A percentile compares a stretch with the other conserved stretches of the same genome.
These are phyloP conservation scores for Beauveria asiatica DNA, from an alignment of 2,329 filamentous ascomycete species.

Conservation along the genomic window DNA sequence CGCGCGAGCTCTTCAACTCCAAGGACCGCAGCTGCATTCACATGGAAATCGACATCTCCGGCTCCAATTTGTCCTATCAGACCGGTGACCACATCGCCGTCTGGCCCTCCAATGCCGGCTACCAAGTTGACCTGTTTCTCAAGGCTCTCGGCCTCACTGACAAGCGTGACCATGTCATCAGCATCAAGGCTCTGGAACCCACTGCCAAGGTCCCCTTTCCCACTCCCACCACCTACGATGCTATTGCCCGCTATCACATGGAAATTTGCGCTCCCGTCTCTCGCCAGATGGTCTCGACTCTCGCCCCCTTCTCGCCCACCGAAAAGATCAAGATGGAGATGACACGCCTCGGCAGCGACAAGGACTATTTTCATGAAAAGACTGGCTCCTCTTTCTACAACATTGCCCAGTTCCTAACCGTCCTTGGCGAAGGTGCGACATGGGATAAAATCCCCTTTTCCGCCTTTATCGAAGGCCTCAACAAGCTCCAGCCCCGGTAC, in stretches of 20 bases:
- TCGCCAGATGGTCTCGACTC: slow-evolving; percentile 82
- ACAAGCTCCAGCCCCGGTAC: slow-evolving; percentile 94
- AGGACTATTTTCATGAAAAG: slow-evolving; percentile 88
- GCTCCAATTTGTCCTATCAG: slow-evolving; percentile 84
- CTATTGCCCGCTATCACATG: slow-evolving; percentile 88
- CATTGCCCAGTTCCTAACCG: slow-evolving; percentile 75
- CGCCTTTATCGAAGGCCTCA: slow-evolving; percentile 83
- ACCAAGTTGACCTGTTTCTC: slow-evolving; percentile 85
- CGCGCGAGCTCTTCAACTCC: slow-evolving; percentile 80
- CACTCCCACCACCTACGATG: slow-evolving; percentile 91
- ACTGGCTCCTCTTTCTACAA: slow-evolving; percentile 77
- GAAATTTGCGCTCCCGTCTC: slow-evolving; percentile 94
- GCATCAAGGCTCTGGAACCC: slow-evolving; percentile 83
- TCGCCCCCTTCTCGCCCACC: slow-evolving; percentile 82
- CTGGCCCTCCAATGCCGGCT: slow-evolving; percentile 93
- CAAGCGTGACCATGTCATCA: slow-evolving; percentile 76
- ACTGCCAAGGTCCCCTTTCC: slow-evolving; percentile 98
- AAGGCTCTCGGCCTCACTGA: slow-evolving; percentile 64
- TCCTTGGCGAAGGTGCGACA: slow-evolving; percentile 60
- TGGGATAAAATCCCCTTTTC: slow-evolving; percentile 90
- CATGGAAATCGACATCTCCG: slow-evolving; percentile 86
- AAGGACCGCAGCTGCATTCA: slow-evolving; percentile 93
- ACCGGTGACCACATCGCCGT: slow-evolving; percentile 96
- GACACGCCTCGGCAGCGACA: slow-evolving; percentile 80
- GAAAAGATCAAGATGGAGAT: slow-evolving; percentile 82